phyloP scores from a whole-genome alignment of 2,329 filamentous ascomycete species.

The Tolypocladium pustulatum region DNA sequence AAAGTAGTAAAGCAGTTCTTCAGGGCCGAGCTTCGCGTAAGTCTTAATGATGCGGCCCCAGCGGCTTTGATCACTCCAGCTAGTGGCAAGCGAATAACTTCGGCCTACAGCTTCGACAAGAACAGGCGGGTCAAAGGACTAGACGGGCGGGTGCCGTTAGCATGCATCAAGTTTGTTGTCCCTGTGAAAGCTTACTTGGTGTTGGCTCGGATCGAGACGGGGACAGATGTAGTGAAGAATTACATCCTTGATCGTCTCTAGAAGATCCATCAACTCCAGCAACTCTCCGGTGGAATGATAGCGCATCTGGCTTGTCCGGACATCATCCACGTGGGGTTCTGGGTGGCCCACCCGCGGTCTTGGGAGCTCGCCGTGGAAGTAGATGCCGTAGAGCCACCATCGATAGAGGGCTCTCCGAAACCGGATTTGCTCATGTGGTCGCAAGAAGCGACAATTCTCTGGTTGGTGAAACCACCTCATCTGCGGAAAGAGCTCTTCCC shows the following conservation, averaged over 20 bases:
- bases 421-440: constrained; percentile 29
- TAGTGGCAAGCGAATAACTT: constrained; percentile 18
- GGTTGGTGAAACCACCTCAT: constrained; percentile 36
- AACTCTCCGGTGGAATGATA: constrained; percentile 31
- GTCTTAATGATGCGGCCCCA: constrained; percentile 31
- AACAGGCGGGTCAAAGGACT: constrained; percentile 11
- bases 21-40: constrained; percentile 38
- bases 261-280: constrained; percentile 33
- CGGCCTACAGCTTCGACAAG: constrained; percentile 14
- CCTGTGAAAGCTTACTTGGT: constrained; percentile 17
- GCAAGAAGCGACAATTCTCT: constrained; percentile 33
- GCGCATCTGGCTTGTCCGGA: constrained; percentile 33
- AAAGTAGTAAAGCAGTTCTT: constrained; percentile 38
- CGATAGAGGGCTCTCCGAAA: constrained; percentile 39
- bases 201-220: constrained; percentile 26
- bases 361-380: constrained; percentile 36
- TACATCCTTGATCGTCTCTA: constrained; percentile 32
- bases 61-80: constrained; percentile 25
- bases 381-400: constrained; percentile 44
- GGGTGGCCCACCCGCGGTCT: constrained; percentile 25
- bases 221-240: constrained; percentile 36
- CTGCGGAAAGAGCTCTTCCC: constrained; percentile 30
- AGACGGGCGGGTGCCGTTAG: constrained; percentile 1
- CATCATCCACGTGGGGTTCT: constrained; percentile 27
- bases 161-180: neutral